Conservation (phyloP, 768 basidiomycete genomes). For the Phanerodontia chrysosporium region DNA sequence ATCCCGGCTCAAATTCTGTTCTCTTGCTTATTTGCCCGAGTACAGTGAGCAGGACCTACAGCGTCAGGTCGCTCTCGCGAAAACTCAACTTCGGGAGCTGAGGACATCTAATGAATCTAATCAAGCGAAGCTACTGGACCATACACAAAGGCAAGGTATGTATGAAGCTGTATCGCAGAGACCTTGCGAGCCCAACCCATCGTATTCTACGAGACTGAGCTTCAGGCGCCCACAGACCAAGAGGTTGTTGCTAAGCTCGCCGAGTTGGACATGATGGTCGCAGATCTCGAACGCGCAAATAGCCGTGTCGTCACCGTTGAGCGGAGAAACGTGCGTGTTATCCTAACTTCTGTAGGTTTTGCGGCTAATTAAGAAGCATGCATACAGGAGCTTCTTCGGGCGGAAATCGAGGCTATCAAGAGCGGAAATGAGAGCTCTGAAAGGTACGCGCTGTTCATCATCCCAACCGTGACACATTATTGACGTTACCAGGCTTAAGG, state of each 20-base stretch:
- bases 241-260: slow-evolving; percentile 87
- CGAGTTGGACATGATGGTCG: slow-evolving; percentile 92
- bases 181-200: background rate
- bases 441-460: slow-evolving; percentile 40
- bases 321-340: slow-evolving; percentile 74
- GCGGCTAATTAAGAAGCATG: background rate
- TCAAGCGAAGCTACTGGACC: slow-evolving; percentile 89
- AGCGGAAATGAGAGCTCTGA: slow-evolving; percentile 71
- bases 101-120: slow-evolving; percentile 89
- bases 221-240: slow-evolving; percentile 54
- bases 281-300: slow-evolving; percentile 93
- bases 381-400: slow-evolving; percentile 82
- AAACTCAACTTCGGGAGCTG: slow-evolving; percentile 85
- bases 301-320: slow-evolving; percentile 89
- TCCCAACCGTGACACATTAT: background rate
- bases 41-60: slow-evolving; percentile 90
- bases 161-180: background rate
- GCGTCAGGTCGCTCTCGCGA: slow-evolving; percentile 84
- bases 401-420: slow-evolving; percentile 89
- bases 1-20: background rate
- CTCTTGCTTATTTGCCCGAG: background rate
- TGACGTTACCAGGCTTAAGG: slow-evolving; percentile 48
- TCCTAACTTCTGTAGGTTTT: background rate
- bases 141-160: slow-evolving; percentile 83
- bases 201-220: background rate